A percentile compares a stretch with the other conserved stretches of the same genome.
Evolutionary conservation across 371 early-diverging fungal species (phyloP).

Genomic region (Circinella minor): DNA sequence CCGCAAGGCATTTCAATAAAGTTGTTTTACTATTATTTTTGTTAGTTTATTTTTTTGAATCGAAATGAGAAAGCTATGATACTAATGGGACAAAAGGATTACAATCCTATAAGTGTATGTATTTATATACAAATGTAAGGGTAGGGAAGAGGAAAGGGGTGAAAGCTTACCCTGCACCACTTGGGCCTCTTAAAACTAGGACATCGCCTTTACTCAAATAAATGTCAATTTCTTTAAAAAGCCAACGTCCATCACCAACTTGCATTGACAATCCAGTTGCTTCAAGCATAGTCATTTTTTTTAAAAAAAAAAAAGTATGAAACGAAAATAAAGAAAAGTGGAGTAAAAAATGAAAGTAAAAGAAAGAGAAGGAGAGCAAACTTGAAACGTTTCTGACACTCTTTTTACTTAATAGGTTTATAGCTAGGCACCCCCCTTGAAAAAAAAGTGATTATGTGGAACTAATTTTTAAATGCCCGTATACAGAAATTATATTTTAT

Average conservation of each 20-base stretch:
- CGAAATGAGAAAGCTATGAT: no score
- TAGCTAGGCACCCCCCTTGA: no score
- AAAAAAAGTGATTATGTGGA: not conserved
- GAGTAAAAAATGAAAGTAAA: not conserved
- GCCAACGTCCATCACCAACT: slow-evolving; percentile 51
- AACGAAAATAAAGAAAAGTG: no score
- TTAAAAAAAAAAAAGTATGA: not conserved
- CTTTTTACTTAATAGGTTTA: not conserved
- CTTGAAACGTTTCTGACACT: slow-evolving; percentile 2
- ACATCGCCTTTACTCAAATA: slow-evolving; percentile 61
- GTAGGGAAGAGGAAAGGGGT: not conserved
- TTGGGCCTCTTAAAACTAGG: slow-evolving; percentile 72
- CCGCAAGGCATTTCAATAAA: slow-evolving; percentile 81
- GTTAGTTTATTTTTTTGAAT: no score
- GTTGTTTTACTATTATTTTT: slow-evolving; percentile 74
- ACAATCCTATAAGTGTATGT: no score
- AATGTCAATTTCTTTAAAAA: slow-evolving; percentile 67
- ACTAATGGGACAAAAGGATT: no score
- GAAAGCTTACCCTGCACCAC: slow-evolving; percentile 70
- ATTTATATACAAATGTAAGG: slow-evolving; percentile 1
- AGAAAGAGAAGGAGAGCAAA: not conserved
- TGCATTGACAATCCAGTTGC: slow-evolving; percentile 43
- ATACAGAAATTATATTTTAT: no score
- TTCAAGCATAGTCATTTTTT: slow-evolving; percentile 29
- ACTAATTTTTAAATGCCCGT: no score